Base-by-base conservation (phyloP, 805 yeast species). In the Saccharomycopsis microspora region DNA sequence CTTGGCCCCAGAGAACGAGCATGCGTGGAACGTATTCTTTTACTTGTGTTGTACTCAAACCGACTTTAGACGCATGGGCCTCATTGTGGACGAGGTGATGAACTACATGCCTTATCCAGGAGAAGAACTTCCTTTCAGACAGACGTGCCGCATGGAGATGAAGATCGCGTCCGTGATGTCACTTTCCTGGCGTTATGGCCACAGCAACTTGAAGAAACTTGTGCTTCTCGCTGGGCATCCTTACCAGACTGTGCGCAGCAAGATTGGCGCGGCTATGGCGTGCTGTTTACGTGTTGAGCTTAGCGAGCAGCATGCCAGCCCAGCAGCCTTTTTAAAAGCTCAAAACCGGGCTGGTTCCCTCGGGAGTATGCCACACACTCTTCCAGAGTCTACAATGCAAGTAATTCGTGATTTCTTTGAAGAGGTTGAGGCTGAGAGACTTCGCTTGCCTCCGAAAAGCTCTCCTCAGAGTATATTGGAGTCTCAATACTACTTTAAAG, bases 1-100 rank as follows among this genome's bases (percentile, higher is more conserved):
- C 42, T 62, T 90, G 47, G 75, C 85, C 1, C 94, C 87, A 3
- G 93, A 88, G 33, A 82, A 80, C 3, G 63, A 72, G 37, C 74
- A 71, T 19, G 77, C 84, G 39, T 93, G 97, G 97, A 70, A 71
- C 35, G 73, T 86, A 0, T 74, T 85, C 44, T 68, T 82, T 3
- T 81, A 86, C 82, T 82, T 87, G 84, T 58, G 78, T 1, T 83
- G 87, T 0, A 62, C 77, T 0, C 80, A 76, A 55, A 67, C 78
- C 37, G 94, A 85, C 60, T 54, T 71, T 43, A 74, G 96, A 58
- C 72, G 96, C 49, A 72, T 76, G 47, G 30, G 32, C 10, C 10
- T 79, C 81, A 9, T 69, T 71, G 8, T 60, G 83, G 3, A 62
- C 70, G 28, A 33, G 9, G 27, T 52, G 3, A 35, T 44, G 19